Base-by-base conservation (phyloP, 768 basidiomycete species). In the Lactarius pseudohatsudake region DNA sequence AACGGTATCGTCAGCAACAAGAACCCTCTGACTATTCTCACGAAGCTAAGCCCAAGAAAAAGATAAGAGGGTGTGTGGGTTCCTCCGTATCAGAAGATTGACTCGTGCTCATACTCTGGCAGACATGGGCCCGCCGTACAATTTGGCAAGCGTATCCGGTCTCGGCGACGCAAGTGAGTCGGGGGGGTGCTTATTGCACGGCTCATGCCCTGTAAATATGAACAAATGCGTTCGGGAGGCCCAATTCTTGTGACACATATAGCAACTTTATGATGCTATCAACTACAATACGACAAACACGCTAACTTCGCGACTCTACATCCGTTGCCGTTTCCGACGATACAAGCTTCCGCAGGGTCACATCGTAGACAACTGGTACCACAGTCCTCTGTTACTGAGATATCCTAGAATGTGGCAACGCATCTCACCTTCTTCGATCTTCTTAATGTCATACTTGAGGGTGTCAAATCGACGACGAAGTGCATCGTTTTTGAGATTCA, bases 401-500 rank as follows among this genome's bases (percentile, higher is more conserved):
- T 43, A 50, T 50, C 28, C 5, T 45, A 36, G 16, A 56, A 55
- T 11, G 20, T 7, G 34, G n/a, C 20, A 13, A 58, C 41, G 54
- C 30, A 34, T 36, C 79, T 57, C 64, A 85, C 92, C 91, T 86
- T 93, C 92, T 78, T 93, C 91, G 20, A 94, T 89, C 72, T 92
- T 92, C 75, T 92, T 92, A 68, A 94, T 84, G 73, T 92, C 92
- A 69, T 93, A 94, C 72, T 94, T 93, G 40, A 93, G 78, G 69
- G 89, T 85, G 72, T 93, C 91, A 72, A 90, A 94, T 61, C 91
- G 79, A 66, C 90, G 83, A 4, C 91, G 86, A 20, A 94, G 77
- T 0, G 79, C 73, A 72, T 93, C 92, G 64, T 93, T 93, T 73
- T 93, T 93, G 22, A 94, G 79, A 72, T 92, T 94, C 16, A 94